Evolutionary conservation across 257 asterid genomes (phyloP).

Genomic region (Petrea volubilis): DNA sequence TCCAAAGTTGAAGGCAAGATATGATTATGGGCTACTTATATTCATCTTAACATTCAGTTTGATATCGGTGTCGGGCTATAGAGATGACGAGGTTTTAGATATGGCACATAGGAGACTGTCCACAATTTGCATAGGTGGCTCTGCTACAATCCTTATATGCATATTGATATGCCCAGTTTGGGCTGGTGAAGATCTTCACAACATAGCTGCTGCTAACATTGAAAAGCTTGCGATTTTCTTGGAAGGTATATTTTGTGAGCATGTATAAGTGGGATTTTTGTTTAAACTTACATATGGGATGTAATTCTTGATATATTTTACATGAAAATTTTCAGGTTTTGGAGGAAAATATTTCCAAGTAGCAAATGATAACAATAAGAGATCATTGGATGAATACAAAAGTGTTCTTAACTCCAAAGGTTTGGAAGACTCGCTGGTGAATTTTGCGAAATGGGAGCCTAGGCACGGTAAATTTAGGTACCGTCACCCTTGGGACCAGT

Average conservation of each 20-base stretch:
- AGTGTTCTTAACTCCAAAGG: constrained; percentile 54
- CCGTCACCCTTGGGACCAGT: constrained; percentile 67
- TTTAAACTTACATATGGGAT: no score
- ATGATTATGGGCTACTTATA: constrained; percentile 41
- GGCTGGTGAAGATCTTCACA: not conserved
- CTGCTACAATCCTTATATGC: not conserved
- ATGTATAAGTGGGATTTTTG: no score
- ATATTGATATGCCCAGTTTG: not conserved
- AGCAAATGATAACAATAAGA: constrained; percentile 22
- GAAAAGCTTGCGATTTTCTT: not conserved
- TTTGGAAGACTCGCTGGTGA: constrained; percentile 53
- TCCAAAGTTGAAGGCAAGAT: constrained; percentile 39
- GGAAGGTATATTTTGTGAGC: not conserved
- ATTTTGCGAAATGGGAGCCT: constrained; percentile 77
- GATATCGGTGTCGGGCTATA: constrained; percentile 35
- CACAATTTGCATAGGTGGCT: constrained; percentile 36
- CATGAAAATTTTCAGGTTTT: constrained; percentile 41
- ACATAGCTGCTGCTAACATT: not conserved
- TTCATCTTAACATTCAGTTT: constrained; percentile 36
- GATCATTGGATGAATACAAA: constrained; percentile 32
- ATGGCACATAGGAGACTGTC: constrained; percentile 33
- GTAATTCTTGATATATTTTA: not conserved
- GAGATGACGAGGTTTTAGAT: constrained; percentile 28
- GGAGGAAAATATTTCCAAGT: constrained; percentile 46
- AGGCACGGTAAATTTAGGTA: constrained; percentile 63